Evolutionary conservation across 139 green algal species (phyloP).

Genomic region (Zygnema cylindricum): DNA sequence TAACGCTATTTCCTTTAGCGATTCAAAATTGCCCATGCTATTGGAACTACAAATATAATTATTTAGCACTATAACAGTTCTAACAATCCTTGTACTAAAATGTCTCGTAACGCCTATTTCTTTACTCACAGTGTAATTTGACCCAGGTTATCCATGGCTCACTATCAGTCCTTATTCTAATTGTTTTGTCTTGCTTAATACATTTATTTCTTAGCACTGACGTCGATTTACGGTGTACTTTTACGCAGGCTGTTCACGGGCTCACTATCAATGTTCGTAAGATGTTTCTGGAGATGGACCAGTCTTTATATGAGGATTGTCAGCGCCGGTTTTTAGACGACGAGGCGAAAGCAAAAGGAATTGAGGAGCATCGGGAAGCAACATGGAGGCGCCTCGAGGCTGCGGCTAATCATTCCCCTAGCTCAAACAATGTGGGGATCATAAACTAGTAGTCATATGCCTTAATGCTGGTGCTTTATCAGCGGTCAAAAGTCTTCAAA

Average conservation of each 20-base stretch:
- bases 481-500: background rate
- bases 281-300: slow-evolving; percentile 97
- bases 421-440: slow-evolving; percentile 11
- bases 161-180: too few species aligned
- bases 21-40: too few species aligned
- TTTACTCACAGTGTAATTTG: too few species aligned
- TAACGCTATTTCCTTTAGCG: too few species aligned
- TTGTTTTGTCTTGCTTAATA: too few species aligned
- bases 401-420: slow-evolving; percentile 16
- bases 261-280: slow-evolving; percentile 95
- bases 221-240: too few species aligned
- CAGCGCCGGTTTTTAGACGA: slow-evolving; percentile 68
- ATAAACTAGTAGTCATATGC: background rate
- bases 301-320: slow-evolving; percentile 87
- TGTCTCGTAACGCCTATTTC: too few species aligned
- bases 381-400: slow-evolving; percentile 71
- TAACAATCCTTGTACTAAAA: too few species aligned
- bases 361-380: slow-evolving; percentile 68
- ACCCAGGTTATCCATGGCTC: too few species aligned
- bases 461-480: background rate
- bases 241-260: slow-evolving; percentile 62
- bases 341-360: slow-evolving; percentile 66
- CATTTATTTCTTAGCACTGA: too few species aligned
- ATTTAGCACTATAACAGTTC: too few species aligned
- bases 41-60: too few species aligned